Evolutionary conservation across 331 rosid genomes (phyloP), one percentile per base, ranked within the genome.

Genomic region (Pyracantha coccinea): DNA sequence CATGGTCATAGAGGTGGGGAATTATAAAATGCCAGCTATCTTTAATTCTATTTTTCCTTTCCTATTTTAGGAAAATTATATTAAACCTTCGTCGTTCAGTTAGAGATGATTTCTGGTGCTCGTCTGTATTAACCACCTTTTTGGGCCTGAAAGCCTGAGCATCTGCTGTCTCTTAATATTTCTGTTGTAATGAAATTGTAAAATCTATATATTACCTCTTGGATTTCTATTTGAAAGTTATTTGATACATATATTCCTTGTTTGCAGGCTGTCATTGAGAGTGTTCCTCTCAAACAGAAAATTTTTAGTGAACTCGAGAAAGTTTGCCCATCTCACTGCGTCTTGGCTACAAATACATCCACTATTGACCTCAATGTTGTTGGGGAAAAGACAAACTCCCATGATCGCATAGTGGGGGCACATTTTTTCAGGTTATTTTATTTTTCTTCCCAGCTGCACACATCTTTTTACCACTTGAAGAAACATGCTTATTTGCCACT

Each of bases 201-300:
- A 44, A 13, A 67, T 74, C 74, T 72, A 63, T 38, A 24, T 68
- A 32, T 55, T 33, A 60, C 61, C 27, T 66, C 4, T 64, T 59
- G 24, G 17, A 17, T 53, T 31, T 72, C 58, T 52, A 16, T 77
- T 75, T 19, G 44, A 68, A 83, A 60, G 31, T 70, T 52, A 75
- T 75, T 72, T 71, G 63, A 75, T 19, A n/a, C 59, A 47, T n/a
- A 23, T 74, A 70, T 67, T 25, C 28, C 66, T 75, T 75, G 19
- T 77, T 73, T 83, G 86, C 81, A 95, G 97, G 99, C 99, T 77
- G 97, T 84, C 59, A 83, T 92, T 83, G 99, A 95, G 80, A 95
- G 77, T 44, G 61, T 95, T 72, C 81, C 92, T 71, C 96, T 92
- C 41, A 95, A 92, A 81, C 97, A 92, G 86, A 58, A 83, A 66